phyloP scores from a whole-genome alignment of 371 early-diverging fungal genomes.

The Batrachochytrium dendrobatidis region DNA sequence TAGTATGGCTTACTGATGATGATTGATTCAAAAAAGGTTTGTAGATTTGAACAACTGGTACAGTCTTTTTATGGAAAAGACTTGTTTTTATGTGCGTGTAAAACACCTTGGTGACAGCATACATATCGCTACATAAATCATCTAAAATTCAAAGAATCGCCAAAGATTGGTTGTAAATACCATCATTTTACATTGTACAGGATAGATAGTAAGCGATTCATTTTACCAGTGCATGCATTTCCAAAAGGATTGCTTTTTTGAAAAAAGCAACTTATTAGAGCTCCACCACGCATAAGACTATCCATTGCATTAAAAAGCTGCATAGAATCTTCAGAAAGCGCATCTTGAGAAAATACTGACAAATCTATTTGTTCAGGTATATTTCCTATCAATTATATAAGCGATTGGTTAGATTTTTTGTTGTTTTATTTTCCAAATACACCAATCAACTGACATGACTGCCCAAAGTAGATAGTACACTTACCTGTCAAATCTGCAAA shows the following conservation, averaged over 20 bases:
- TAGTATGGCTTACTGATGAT: constrained; percentile 37
- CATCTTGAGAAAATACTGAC: constrained; percentile 10
- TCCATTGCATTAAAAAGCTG: constrained; percentile 17
- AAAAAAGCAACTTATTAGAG: constrained; percentile 37
- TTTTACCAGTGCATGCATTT: too few relatives aligned
- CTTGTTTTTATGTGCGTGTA: constrained; percentile 22
- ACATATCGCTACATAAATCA: constrained; percentile 21
- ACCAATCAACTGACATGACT: constrained; percentile 3
- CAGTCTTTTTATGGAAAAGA: constrained; percentile 17
- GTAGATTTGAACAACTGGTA: constrained; percentile 31
- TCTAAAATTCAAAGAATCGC: too few relatives aligned
- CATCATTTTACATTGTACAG: too few relatives aligned
- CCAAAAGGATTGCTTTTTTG: too few relatives aligned
- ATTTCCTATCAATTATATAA: constrained; percentile 10
- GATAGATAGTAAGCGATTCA: too few relatives aligned
- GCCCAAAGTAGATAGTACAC: constrained; percentile 9
- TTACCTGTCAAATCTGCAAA: constrained; percentile 46
- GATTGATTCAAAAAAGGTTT: constrained; percentile 35
- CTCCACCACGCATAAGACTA: constrained; percentile 10
- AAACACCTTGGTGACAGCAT: constrained; percentile 28
- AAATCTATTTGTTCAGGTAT: constrained; percentile 23
- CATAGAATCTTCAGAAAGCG: constrained; percentile 8
- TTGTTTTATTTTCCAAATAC: not conserved
- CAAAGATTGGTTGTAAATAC: too few relatives aligned
- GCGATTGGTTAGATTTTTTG: not conserved